Evolutionary conservation across 106 monocot species (phyloP), one percentile per base, ranked within the genome.

Genomic region (Xerophyta viscosa): DNA sequence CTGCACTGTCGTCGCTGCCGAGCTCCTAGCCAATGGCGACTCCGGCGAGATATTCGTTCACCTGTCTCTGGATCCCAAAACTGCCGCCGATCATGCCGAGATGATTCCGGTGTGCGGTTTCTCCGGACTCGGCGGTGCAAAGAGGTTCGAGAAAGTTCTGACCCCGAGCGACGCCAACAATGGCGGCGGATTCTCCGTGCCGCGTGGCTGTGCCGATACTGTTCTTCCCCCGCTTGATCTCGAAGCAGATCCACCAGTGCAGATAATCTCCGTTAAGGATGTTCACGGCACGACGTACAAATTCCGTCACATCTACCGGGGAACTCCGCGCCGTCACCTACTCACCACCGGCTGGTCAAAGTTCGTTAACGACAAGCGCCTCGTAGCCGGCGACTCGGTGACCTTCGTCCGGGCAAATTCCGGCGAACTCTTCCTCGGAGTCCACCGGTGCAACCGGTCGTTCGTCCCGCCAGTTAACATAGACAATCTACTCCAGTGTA

Each of bases 121-220:
- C 7, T 33, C n/a, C 43, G 43, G 29, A 20, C 5, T 33, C 9
- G 5, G 9, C 11, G 31, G 44, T 4, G 15, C 3, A 5, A 2
- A 11, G 36, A 20, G 8, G 48, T 51, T 57, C 59, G 42, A 77
- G 21, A 88, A 88, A 78, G 23, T 75, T 8, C 71, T 90, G 29
- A 90, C 84, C 9, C 71, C 64, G 43, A 84, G 80, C 62, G 84
- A 90, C 24, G 84, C 89, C 13, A 90, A 80, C 64, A 90, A 84
- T 23, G 89, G 84, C 12, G 84, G 89, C 2, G 80, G 80, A 17
- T 84, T 90, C 46, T 90, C 89, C 14, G 80, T 90, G 18, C 84
- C 84, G 29, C 41, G 73, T 36, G 64, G 50, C 58, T 90, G 84
- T 57, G 84, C 89, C 5, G 84, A 84, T 4, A 25, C 48, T 5